Base-by-base conservation (phyloP, 164 flowering plant species). In the Tetracentron sinense region DNA sequence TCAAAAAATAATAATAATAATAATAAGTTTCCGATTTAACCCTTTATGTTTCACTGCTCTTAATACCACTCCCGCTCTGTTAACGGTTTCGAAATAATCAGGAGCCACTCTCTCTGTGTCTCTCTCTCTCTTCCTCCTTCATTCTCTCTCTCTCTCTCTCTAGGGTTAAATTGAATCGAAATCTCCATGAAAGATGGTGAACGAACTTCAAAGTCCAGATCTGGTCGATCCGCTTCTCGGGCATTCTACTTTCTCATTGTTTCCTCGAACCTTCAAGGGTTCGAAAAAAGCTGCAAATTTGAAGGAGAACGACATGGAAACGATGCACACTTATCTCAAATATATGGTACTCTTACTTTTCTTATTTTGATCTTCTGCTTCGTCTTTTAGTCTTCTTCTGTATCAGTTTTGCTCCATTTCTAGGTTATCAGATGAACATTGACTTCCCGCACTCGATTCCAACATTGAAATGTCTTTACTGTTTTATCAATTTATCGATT, bases 191-290 rank as follows among this genome's bases (percentile, higher is more conserved):
- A 35, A 20, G 25, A 77, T 79, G 86, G 73, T 42, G 56, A 42
- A 2, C 44, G 74, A 69, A 28, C 2, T 42, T 61, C 42, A 12
- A 23, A 42, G 44, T 62, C 54, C 75, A 42, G 69, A 68, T 42
- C 57, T 25, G 16, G 64, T 56, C 42, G 87, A 85, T 65, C 86
- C 90, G 28, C 75, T 83, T 21, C 44, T 25, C 23, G 74, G 20
- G 16, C 70, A 53, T 30, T 66, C 61, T 0, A 70, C 75, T 10
- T 60, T 79, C 51, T 60, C 74, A 5, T 67, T 82, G 23, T 82
- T 85, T 50, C 79, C 80, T 28, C 78, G 73, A 19, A 75, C 82
- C 7, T 62, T 80, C 19, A 69, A 66, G 47, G 74, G 61, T 50
- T 68, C 69, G 4, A 49, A 58, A 2, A 61, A 52, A 11, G 26